Evolutionary conservation across 1,284 basidiomycete species (phyloP).

Genomic region (Polyporus tsugae): DNA sequence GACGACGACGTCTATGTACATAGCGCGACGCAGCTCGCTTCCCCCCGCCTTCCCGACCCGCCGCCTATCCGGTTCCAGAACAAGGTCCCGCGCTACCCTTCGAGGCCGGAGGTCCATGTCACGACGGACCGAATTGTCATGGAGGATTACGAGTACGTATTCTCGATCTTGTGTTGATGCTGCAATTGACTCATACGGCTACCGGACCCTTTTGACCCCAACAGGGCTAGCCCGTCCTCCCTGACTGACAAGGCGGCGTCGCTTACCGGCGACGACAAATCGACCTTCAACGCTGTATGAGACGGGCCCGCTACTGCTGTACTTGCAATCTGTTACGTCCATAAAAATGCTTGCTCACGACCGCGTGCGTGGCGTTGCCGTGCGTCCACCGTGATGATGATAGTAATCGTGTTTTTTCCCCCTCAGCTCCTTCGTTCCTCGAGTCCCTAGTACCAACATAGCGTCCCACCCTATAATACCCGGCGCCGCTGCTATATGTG

Average conservation of each 20-base stretch:
- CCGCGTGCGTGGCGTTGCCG: constrained; percentile 5
- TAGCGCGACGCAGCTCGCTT: constrained; percentile 50
- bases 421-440: background rate
- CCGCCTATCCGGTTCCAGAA: constrained; percentile 23
- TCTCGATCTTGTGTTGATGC: background rate
- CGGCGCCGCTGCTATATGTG: constrained; percentile 5
- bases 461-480: constrained; percentile 10
- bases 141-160: constrained; percentile 44
- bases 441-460: constrained; percentile 9
- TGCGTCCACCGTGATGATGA: constrained; percentile 5
- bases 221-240: constrained; percentile 23
- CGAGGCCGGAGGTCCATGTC: constrained; percentile 63
- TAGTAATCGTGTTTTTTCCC: background rate
- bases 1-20: constrained; percentile 61
- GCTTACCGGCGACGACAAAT: constrained; percentile 24
- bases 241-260: constrained; percentile 26
- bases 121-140: constrained; percentile 67
- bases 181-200: background rate
- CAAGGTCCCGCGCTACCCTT: constrained; percentile 32
- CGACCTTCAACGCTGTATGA: constrained; percentile 25
- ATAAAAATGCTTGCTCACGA: constrained; percentile 18
- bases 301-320: background rate
- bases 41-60: constrained; percentile 30
- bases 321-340: constrained; percentile 5
- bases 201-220: background rate